Conservation (phyloP, 2,329 filamentous ascomycete species). For the Calonectria pteridis region DNA sequence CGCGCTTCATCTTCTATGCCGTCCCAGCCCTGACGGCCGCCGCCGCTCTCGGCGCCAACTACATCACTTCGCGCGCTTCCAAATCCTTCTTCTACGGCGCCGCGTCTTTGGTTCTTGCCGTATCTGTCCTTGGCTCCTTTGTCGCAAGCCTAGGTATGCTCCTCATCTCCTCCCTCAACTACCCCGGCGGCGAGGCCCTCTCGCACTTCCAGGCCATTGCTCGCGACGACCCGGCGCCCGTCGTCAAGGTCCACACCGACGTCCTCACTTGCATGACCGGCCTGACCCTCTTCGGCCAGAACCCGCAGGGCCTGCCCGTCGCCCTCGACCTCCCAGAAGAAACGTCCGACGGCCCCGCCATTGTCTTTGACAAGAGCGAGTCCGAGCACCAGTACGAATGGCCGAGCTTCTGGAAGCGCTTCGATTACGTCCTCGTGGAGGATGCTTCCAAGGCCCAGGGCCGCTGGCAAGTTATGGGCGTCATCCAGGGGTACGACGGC, state of each 20-base stretch:
- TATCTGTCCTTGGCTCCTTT: constrained; percentile 72
- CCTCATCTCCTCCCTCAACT: constrained; percentile 87
- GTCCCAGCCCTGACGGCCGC: constrained; percentile 84
- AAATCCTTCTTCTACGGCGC: constrained; percentile 71
- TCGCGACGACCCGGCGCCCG: constrained; percentile 36
- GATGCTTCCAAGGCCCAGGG: constrained; percentile 61
- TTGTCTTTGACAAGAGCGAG: constrained; percentile 74
- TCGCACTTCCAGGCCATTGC: constrained; percentile 59
- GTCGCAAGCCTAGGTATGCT: constrained; percentile 75
- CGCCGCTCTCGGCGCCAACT: constrained; percentile 79
- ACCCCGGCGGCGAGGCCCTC: constrained; percentile 89
- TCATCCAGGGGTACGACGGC: constrained; percentile 70
- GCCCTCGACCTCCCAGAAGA: constrained; percentile 41
- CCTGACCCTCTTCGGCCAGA: constrained; percentile 74
- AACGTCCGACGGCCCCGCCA: constrained; percentile 42
- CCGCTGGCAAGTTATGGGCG: constrained; percentile 68
- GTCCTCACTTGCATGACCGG: constrained; percentile 79
- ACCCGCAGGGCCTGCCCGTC: constrained; percentile 53
- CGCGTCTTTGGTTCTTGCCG: constrained; percentile 65
- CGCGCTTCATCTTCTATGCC: constrained; percentile 92
- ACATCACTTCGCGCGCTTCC: constrained; percentile 73
- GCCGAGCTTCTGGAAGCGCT: constrained; percentile 71
- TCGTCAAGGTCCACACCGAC: constrained; percentile 69
- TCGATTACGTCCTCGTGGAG: constrained; percentile 73
- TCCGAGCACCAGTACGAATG: constrained; percentile 51